Evolutionary conservation across 1,139 yeast species (phyloP).

Genomic region (Protomyces inundatus): DNA sequence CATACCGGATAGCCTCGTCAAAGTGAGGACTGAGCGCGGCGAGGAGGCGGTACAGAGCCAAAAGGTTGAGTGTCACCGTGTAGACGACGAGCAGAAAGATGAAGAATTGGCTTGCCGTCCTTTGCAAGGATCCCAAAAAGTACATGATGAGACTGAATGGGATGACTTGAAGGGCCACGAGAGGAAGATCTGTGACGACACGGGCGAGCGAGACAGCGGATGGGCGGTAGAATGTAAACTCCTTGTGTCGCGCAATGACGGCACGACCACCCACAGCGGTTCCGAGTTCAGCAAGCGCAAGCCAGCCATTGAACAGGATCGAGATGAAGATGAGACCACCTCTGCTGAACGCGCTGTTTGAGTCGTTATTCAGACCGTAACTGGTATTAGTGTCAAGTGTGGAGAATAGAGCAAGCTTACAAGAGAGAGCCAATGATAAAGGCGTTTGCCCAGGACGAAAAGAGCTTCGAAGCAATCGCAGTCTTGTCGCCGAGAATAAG

Average conservation of each 20-base stretch:
- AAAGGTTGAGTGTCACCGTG: slow-evolving; percentile 57
- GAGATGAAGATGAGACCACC: slow-evolving; percentile 73
- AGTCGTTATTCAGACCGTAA: slow-evolving; percentile 50
- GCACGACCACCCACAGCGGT: slow-evolving; percentile 67
- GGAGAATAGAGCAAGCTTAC: slow-evolving; percentile 54
- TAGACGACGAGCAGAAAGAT: slow-evolving; percentile 54
- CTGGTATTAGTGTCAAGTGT: neutral
- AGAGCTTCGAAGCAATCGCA: slow-evolving; percentile 41
- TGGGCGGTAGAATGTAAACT: slow-evolving; percentile 70
- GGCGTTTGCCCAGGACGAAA: slow-evolving; percentile 39
- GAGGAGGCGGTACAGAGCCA: slow-evolving; percentile 64
- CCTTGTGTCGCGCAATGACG: slow-evolving; percentile 72
- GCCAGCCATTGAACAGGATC: slow-evolving; percentile 68
- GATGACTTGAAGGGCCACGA: slow-evolving; percentile 52
- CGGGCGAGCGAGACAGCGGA: slow-evolving; percentile 73
- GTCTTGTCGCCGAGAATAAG: slow-evolving; percentile 26
- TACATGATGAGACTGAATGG: slow-evolving; percentile 61
- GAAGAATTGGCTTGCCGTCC: slow-evolving; percentile 68
- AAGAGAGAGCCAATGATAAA: slow-evolving; percentile 66
- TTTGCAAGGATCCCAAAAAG: slow-evolving; percentile 62
- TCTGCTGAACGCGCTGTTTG: slow-evolving; percentile 58
- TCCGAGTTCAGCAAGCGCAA: slow-evolving; percentile 71
- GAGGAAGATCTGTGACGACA: slow-evolving; percentile 63
- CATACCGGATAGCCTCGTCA: slow-evolving; percentile 68
- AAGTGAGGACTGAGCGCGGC: slow-evolving; percentile 60